These are phyloP conservation scores for Chlorella ohadii DNA, from an alignment of 139 green algal species.

Conservation along the genomic window DNA sequence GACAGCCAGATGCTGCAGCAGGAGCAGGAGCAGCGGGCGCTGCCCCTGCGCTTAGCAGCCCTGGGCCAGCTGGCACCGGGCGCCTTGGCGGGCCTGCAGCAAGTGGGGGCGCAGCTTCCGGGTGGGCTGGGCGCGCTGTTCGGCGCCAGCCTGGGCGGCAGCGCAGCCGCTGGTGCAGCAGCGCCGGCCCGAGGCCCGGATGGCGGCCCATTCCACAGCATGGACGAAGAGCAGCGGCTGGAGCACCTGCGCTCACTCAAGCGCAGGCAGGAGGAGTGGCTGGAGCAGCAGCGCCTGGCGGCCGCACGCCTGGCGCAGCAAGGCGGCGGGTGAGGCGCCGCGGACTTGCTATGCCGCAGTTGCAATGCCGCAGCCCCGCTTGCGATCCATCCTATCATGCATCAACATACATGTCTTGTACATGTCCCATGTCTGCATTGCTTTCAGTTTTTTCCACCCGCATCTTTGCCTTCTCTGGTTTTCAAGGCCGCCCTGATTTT, in stretches of 20 bases:
- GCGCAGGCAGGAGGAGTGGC: conserved; percentile 21
- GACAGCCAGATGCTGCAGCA: background rate
- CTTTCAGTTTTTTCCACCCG: no score
- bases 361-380: no score
- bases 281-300: conserved; percentile 7
- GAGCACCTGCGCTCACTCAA: conserved; percentile 16
- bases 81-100: background rate
- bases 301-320: background rate
- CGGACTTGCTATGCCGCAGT: no score
- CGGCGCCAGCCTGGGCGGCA: background rate
- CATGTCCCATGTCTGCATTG: no score
- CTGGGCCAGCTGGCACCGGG: background rate
- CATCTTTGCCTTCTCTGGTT: no score
- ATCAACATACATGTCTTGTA: no score
- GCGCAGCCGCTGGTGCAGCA: no score
- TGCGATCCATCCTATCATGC: no score
- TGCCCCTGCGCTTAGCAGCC: background rate
- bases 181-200: no score
- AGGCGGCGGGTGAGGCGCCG: background rate
- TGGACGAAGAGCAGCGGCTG: background rate
- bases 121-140: background rate
- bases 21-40: background rate
- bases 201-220: background rate
- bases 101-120: background rate
- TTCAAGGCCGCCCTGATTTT: no score